A percentile compares a stretch with the other conserved stretches of the same genome.
phyloP scores from a whole-genome alignment of 2,329 filamentous ascomycete genomes.

The Aspergillus sojae region DNA sequence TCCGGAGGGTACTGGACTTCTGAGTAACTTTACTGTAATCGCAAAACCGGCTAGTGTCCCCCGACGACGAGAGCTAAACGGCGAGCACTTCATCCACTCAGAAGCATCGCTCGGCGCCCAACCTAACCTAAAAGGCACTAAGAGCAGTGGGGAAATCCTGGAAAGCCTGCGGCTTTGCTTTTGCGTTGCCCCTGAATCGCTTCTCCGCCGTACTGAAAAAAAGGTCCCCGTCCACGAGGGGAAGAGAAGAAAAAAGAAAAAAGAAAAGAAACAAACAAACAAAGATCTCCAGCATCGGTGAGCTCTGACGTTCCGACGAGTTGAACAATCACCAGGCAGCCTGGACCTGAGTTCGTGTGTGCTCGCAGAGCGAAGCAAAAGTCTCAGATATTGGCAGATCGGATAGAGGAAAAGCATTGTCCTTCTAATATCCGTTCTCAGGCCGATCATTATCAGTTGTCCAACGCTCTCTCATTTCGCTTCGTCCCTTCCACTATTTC shows the following conservation, averaged over 20 bases:
- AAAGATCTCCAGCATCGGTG: conserved; percentile 1
- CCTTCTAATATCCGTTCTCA: conserved; percentile 14
- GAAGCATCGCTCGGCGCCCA: not conserved
- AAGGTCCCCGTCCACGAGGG: conserved; percentile 1
- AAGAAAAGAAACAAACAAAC: not conserved
- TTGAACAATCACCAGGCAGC: not conserved
- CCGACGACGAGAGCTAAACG: not conserved
- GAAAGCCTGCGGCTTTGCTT: not conserved
- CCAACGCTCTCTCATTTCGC: conserved; percentile 15
- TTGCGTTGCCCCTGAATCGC: conserved; percentile 4
- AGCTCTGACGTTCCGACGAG: conserved; percentile 7
- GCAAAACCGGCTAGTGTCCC: conserved; percentile 1
- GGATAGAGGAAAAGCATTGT: not conserved
- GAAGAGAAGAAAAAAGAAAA: not conserved
- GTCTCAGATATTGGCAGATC: conserved; percentile 2
- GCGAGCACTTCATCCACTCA: not conserved
- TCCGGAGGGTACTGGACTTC: not conserved
- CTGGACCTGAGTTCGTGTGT: not conserved
- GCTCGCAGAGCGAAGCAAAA: conserved; percentile 3
- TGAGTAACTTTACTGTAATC: not conserved
- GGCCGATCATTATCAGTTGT: conserved; percentile 27
- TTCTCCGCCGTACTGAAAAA: conserved; percentile 3
- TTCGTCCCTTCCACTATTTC: conserved; percentile 16
- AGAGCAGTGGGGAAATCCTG: conserved; percentile 1
- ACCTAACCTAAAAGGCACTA: conserved; percentile 2